These are phyloP conservation scores for Cyclaneusma minus DNA, from an alignment of 2,329 filamentous ascomycete genomes.

Conservation along the genomic window DNA sequence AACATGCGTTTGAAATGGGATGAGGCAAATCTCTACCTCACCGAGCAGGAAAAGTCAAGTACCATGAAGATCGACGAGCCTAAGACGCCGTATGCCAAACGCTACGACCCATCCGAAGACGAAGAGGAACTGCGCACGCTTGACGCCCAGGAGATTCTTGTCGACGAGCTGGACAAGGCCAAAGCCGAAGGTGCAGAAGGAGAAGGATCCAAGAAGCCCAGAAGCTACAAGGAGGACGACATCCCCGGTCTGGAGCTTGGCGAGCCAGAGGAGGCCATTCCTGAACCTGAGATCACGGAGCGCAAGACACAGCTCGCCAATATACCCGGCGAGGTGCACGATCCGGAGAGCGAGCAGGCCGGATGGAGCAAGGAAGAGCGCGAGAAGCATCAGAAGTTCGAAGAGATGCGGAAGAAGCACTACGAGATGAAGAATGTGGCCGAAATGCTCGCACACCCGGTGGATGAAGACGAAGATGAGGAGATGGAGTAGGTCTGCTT, in stretches of 20 bases:
- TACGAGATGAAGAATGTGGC: conserved; percentile 98
- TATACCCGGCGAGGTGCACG: conserved; percentile 47
- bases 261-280: conserved; percentile 67
- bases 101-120: conserved; percentile 82
- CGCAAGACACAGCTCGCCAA: conserved; percentile 20
- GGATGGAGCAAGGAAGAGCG: conserved; percentile 55
- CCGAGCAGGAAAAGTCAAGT: conserved; percentile 84
- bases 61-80: conserved; percentile 99
- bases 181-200: conserved; percentile 16
- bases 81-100: conserved; percentile 89
- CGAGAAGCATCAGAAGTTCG: conserved; percentile 86
- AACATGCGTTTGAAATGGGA: conserved; percentile 87
- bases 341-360: conserved; percentile 33
- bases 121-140: conserved; percentile 51
- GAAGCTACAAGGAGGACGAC: conserved; percentile 44
- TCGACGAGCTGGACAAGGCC: conserved; percentile 48
- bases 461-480: conserved; percentile 41
- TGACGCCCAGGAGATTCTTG: conserved; percentile 55
- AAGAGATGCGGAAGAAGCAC: conserved; percentile 84
- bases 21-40: conserved; percentile 92
- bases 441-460: conserved; percentile 61
- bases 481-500: conserved; percentile 17
- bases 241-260: conserved; percentile 87
- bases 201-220: conserved; percentile 8
- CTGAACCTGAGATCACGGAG: conserved; percentile 29